Base-by-base conservation (phyloP, 2,329 filamentous ascomycete genomes). In the Cladosporium sp. region DNA sequence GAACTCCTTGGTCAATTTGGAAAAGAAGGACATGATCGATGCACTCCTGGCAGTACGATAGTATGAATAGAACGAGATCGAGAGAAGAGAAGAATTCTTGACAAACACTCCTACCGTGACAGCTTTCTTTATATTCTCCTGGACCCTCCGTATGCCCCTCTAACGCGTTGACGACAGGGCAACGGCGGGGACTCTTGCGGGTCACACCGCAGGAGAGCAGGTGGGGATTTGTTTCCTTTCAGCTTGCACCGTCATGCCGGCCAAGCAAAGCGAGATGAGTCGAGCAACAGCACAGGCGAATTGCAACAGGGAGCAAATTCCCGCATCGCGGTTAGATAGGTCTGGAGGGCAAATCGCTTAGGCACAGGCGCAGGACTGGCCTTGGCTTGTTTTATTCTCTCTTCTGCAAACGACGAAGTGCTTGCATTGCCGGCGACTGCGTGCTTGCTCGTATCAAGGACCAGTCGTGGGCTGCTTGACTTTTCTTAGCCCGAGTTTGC, bases 1-100 rank as follows among this genome's bases (percentile, higher is more conserved):
- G 54, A 73, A 63, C 55, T 73, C 70, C 56, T 71, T 70, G 61
- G 70, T 73, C 56, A 73, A 68, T 54, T 74, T 73, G 61, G 72
- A 73, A 56, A 73, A 66, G 54, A 74, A 74, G 48, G 72, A 72
- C 71, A 74, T 73, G 39, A 7, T 58, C 34, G 44, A 18, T 40
- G 45, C 19, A 15, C 7, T 32, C 9, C 18, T 48, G 7, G 37
- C 5, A 8, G 22, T 11, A 15, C 8, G n/a, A n/a, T n/a, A 5
- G 22, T 27, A 27, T 27, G 22, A n/a, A 36, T 36, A 36, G 32
- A 36, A 41, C 22, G 18, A 22, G 45, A 41, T 12, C 22, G 18
- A 36, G 30, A 44, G 17, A 13, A 13, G 11, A 19, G 39, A 34
- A 34, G 37, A 18, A 18, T 29, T 22, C 37, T 13, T 22, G 18